phyloP scores from a whole-genome alignment of 345 rosid species.

The Eucalyptus tenuipes region DNA sequence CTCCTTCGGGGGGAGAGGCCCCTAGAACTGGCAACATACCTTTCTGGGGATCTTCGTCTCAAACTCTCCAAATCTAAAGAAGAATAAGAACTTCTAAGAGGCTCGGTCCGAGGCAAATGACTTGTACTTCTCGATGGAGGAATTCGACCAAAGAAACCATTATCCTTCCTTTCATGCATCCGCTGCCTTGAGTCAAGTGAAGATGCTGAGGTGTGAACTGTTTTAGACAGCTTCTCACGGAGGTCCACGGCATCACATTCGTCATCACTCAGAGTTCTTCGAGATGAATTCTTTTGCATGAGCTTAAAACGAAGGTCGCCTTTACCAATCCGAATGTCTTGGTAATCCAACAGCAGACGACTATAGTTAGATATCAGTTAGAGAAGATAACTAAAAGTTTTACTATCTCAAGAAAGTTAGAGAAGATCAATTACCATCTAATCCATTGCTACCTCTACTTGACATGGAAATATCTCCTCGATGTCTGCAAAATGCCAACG shows the following conservation, averaged over 20 bases:
- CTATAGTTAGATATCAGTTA: slow-evolving; percentile 7
- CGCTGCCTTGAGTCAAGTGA: slow-evolving; percentile 18
- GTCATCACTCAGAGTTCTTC: slow-evolving; percentile 32
- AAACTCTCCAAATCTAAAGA: slow-evolving; percentile 64
- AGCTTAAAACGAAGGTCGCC: slow-evolving; percentile 81
- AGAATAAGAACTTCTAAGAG: slow-evolving; percentile 44
- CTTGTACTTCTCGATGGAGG: slow-evolving; percentile 42
- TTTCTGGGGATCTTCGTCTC: slow-evolving; percentile 62
- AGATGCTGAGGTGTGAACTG: slow-evolving; percentile 22
- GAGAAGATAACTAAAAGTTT: background rate
- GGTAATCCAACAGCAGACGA: background rate
- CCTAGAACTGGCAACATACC: slow-evolving; percentile 37
- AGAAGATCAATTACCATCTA: slow-evolving; percentile 18
- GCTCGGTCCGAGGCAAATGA: slow-evolving; percentile 31
- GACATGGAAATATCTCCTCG: slow-evolving; percentile 35
- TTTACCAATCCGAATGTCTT: slow-evolving; percentile 53
- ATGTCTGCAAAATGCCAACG: slow-evolving; percentile 40
- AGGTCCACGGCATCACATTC: slow-evolving; percentile 45
- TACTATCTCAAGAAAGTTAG: background rate
- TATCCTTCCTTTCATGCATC: slow-evolving; percentile 37
- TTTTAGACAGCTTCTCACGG: slow-evolving; percentile 63
- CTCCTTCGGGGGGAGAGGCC: slow-evolving; percentile 51
- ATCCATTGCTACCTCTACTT: slow-evolving; percentile 19
- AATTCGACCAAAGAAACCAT: slow-evolving; percentile 17
- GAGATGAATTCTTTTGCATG: slow-evolving; percentile 47